Base-by-base conservation (phyloP, 345 rosid genomes). In the Rhizophora apiculata region DNA sequence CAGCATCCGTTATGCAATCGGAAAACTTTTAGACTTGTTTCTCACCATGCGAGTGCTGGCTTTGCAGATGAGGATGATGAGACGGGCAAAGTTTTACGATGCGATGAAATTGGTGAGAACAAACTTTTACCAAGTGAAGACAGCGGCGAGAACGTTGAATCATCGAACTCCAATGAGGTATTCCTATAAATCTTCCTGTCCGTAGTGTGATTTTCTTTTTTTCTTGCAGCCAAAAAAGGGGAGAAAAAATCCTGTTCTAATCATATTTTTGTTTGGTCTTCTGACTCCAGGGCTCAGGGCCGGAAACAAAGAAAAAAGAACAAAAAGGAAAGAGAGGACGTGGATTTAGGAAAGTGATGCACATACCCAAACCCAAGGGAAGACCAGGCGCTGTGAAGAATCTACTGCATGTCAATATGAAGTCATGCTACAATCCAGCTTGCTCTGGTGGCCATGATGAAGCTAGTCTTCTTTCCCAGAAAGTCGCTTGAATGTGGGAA, bases 351-450 rank as follows among this genome's bases (percentile, higher is more conserved):
- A 79, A 60, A 56, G 78, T 36, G 22, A 55, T 55, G 59, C 59
- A 21, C 1, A 59, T 70, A 18, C 58, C 60, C 6, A 77, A 55
- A n/a, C 58, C 60, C 4, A 77, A 55, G 66, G 71, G 77, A 72
- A 49, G 56, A 43, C 13, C 76, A 53, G 53, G 51, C 1, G 65
- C 68, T 24, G 73, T 67, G 19, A 83, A 56, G 70, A 60, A 68
- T 62, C 68, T 78, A 56, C 51, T 78, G 53, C 70, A 68, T 8
- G 77, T 80, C 0, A 69, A 56, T 56, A 56, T 56, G 29, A 56
- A 37, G 26, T 75, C 82, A 37, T 83, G 84, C 71, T 83, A 72
- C 31, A 58, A 63, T 43, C 72, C 79, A 27, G 26, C 64, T 11
- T 53, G 76, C 71, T 22, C 75, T 6, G 58, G 73, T 48, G 64